Base-by-base conservation (phyloP, 2,329 filamentous ascomycete genomes). In the Phoma sp. region DNA sequence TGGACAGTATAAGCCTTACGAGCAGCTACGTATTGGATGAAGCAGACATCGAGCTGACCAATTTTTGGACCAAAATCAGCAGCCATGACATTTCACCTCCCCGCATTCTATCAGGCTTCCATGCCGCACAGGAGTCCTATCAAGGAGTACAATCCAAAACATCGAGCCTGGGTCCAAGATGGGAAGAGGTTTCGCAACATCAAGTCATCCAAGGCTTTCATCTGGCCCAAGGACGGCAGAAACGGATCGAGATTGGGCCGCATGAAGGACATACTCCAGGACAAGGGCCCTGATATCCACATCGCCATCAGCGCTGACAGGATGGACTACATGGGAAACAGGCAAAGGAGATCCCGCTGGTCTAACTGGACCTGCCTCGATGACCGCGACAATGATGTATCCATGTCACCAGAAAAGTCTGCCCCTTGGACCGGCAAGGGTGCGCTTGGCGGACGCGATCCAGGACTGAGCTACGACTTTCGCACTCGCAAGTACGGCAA, bases 271-370 rank as follows among this genome's bases (percentile, higher is more conserved):
- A 72, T 76, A 15, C 30, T 80, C 20, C 66, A 62, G 2, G 68
- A 71, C 43, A 68, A 75, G 53, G 80, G 80, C 3, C 76, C 79
- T 2, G 79, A 81, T 48, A 77, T 81, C 30, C 78, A 76, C 57
- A 63, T 81, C n/a, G 65, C 74, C 2, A 71, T 73, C 33, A 73
- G 66, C 42, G 74, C 73, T 21, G 71, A 76, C 47, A 73, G 66
- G 49, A 63, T 64, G 20, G 76, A 76, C 26, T 66, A 76, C 48
- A 68, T 74, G 58, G 54, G 68, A 33, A 74, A 78, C 47, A 66
- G 74, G 42, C 78, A 75, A 28, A 62, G 63, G 15, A 64, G 67
- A 26, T 60, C 63, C 5, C 67, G 71, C 45, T 80, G 78, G 78
- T 56, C 67, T 9, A 55, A 64, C 4, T 74, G 75, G 67, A 60